A percentile compares a stretch with the other conserved stretches of the same genome.
Evolutionary conservation across 2,329 filamentous ascomycete species (phyloP).

Genomic region (Pseudocercospora ulei): DNA sequence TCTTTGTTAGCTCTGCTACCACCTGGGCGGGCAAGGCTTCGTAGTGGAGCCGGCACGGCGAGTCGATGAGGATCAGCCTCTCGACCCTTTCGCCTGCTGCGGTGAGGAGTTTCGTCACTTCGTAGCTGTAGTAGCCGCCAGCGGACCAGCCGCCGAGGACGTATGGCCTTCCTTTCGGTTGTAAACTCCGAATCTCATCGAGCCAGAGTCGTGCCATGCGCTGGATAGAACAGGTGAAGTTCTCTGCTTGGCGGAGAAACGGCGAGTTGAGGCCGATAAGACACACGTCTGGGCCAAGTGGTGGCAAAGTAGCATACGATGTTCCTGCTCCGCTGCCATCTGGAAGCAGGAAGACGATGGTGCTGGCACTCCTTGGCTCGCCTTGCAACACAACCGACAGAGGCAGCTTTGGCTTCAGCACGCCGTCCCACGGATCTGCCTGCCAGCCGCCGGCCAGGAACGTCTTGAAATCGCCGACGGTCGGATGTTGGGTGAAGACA

Average conservation of each 20-base stretch:
- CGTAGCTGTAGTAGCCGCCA: conserved; percentile 59
- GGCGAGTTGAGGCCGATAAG: conserved; percentile 39
- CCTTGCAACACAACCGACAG: conserved; percentile 26
- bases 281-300: conserved; percentile 40
- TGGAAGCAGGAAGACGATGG: conserved; percentile 35
- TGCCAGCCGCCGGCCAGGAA: conserved; percentile 21
- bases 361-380: conserved; percentile 15
- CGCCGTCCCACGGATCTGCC: conserved; percentile 27
- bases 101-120: conserved; percentile 25
- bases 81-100: conserved; percentile 25
- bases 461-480: conserved; percentile 24
- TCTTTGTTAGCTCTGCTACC: conserved; percentile 24
- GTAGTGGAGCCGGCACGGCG: conserved; percentile 25
- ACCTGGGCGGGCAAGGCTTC: conserved; percentile 27
- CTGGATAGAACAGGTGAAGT: conserved; percentile 28
- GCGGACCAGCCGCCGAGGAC: conserved; percentile 65
- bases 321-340: conserved; percentile 43
- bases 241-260: conserved; percentile 26
- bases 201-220: conserved; percentile 27
- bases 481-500: conserved; percentile 24
- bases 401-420: conserved; percentile 30
- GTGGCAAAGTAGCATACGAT: conserved; percentile 36
- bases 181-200: conserved; percentile 35
- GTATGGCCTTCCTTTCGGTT: conserved; percentile 48
- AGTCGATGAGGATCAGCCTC: conserved; percentile 29